A percentile compares a stretch with the other conserved stretches of the same genome.
phyloP scores from a whole-genome alignment of 2,329 filamentous ascomycete genomes.

The Phaeosphaeriaceae sp. region DNA sequence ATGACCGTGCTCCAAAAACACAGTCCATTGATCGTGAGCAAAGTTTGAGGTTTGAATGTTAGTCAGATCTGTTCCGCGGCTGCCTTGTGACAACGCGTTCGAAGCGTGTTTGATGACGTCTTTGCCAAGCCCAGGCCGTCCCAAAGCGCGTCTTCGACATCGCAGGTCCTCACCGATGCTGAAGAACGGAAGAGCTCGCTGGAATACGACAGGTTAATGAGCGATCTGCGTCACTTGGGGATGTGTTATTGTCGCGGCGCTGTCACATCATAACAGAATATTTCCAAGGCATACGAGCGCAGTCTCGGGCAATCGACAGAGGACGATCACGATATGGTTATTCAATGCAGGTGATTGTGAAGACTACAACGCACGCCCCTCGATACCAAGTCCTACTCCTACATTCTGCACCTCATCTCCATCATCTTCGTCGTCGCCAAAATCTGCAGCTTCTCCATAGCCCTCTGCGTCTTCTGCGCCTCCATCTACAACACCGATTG shows the following conservation, averaged over 20 bases:
- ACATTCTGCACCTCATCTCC: conserved; percentile 18
- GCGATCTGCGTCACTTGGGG: no score
- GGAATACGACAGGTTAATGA: no score
- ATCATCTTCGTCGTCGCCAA: conserved; percentile 30
- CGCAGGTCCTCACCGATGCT: no score
- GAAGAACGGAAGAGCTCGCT: no score
- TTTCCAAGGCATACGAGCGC: no score
- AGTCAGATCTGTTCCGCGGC: conserved; percentile 1
- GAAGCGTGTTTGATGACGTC: conserved; percentile 24
- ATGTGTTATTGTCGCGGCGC: no score
- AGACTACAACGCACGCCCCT: conserved; percentile 11
- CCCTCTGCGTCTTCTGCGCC: conserved; percentile 14
- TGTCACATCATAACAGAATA: no score
- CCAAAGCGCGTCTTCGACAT: no score
- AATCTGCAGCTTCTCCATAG: conserved; percentile 24
- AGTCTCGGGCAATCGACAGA: no score
- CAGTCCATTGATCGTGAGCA: conserved; percentile 20
- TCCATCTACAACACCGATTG: conserved; percentile 13
- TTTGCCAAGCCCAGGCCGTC: conserved; percentile 14
- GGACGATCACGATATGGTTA: not conserved
- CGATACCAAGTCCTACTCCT: conserved; percentile 20
- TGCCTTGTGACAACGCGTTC: conserved; percentile 29
- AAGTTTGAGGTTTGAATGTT: not conserved
- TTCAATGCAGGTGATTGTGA: not conserved
- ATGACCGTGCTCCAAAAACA: conserved; percentile 57